These are phyloP conservation scores for Xanthoconium purpureum DNA, from an alignment of 768 basidiomycete genomes.

Conservation along the genomic window DNA sequence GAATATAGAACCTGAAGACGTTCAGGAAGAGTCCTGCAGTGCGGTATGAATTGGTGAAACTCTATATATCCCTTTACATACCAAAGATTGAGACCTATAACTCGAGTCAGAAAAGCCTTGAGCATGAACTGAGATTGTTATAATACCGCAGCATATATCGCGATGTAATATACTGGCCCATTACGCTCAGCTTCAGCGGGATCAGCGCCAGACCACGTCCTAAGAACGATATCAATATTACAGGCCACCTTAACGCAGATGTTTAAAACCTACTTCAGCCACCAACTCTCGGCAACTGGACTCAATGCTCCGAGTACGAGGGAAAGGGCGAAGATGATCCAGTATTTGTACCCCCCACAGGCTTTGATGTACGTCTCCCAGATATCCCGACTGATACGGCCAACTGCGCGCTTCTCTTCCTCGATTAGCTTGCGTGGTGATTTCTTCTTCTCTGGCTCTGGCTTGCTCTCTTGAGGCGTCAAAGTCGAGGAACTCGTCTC, in stretches of 20 bases:
- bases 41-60: constrained; percentile 11
- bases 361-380: constrained; percentile 60
- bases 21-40: constrained; percentile 49
- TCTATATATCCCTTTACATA: constrained; percentile 10
- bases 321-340: constrained; percentile 52
- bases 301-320: constrained; percentile 56
- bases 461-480: constrained; percentile 33
- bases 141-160: constrained; percentile 64
- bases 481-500: constrained; percentile 47
- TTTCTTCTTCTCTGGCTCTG: constrained; percentile 49
- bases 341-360: constrained; percentile 50
- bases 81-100: constrained; percentile 37
- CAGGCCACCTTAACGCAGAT: neutral
- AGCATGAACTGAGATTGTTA: neutral
- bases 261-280: constrained; percentile 48
- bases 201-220: constrained; percentile 58
- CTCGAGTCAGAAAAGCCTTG: constrained; percentile 20
- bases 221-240: constrained; percentile 24
- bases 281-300: constrained; percentile 71
- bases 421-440: constrained; percentile 80
- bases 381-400: constrained; percentile 62
- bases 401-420: constrained; percentile 76
- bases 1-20: constrained; percentile 65
- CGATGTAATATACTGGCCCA: constrained; percentile 46
- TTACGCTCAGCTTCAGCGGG: constrained; percentile 38